Evolutionary conservation across 2,329 filamentous ascomycete genomes (phyloP).

Genomic region (Bipolaris bicolor): DNA sequence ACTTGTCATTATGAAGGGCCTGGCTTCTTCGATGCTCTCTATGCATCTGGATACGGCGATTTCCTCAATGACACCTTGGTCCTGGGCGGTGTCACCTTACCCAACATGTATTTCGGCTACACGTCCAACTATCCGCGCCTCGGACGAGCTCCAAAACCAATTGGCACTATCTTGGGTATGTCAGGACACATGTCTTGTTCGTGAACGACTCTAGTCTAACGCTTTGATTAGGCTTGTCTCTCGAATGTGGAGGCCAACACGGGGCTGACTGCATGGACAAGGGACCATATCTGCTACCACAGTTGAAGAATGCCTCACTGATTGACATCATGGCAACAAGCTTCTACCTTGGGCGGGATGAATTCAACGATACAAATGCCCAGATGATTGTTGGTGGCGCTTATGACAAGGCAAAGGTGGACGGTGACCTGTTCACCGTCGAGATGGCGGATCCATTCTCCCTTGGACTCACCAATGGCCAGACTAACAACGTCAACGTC

Average conservation of each 20-base stretch:
- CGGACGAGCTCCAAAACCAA: neutral
- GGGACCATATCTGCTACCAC: neutral
- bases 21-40: neutral
- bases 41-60: neutral
- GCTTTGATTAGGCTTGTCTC: neutral
- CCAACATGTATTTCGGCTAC: constrained; percentile 1
- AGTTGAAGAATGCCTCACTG: neutral
- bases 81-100: constrained; percentile 1
- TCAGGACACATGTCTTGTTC: neutral
- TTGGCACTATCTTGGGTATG: neutral
- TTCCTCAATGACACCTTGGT: constrained; percentile 1
- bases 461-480: neutral
- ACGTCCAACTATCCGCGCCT: neutral
- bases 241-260: neutral
- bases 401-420: neutral
- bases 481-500: neutral
- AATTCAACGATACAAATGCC: neutral
- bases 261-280: neutral
- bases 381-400: neutral
- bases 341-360: neutral
- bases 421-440: neutral
- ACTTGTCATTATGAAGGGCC: neutral
- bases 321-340: constrained; percentile 1
- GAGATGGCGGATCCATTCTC: neutral
- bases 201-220: neutral